A percentile compares a stretch with the other conserved stretches of the same genome.
phyloP scores from a whole-genome alignment of 1,284 basidiomycete genomes.

The Ceratobasidium sp. region DNA sequence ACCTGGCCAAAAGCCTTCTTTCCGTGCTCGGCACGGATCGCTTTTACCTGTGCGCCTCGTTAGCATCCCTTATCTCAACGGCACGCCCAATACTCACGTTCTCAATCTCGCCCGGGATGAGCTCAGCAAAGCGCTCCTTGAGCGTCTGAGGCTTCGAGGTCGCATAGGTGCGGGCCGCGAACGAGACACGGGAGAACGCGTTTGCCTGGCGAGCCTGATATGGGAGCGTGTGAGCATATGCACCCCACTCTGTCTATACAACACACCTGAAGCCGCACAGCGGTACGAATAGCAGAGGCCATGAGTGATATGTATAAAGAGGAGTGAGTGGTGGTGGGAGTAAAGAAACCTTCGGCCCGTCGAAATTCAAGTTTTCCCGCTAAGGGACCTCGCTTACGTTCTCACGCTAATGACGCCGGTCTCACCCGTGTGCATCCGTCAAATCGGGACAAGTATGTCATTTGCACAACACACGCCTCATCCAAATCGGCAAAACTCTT shows the following conservation, averaged over 20 bases:
- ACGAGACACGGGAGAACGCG: slow-evolving; percentile 40
- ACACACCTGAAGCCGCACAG: slow-evolving; percentile 42
- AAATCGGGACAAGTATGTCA: slow-evolving; percentile 4
- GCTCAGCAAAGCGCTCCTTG: slow-evolving; percentile 88
- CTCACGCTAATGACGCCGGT: slow-evolving; percentile 41
- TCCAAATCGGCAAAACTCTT: background rate
- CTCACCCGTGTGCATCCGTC: slow-evolving; percentile 20
- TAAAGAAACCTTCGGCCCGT: slow-evolving; percentile 24
- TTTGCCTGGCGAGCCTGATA: slow-evolving; percentile 30
- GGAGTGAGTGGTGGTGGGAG: slow-evolving; percentile 22
- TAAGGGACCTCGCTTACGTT: slow-evolving; percentile 51
- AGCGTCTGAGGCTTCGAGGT: slow-evolving; percentile 74
- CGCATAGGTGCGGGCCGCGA: slow-evolving; percentile 52
- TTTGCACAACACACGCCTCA: background rate
- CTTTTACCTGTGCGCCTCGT: slow-evolving; percentile 68
- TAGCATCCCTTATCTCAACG: background rate
- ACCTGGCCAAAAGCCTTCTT: slow-evolving; percentile 91
- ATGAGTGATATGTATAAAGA: slow-evolving; percentile 18
- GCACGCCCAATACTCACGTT: slow-evolving; percentile 57
- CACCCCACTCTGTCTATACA: background rate
- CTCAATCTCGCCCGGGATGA: slow-evolving; percentile 89
- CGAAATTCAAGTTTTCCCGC: slow-evolving; percentile 32
- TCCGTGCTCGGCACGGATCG: slow-evolving; percentile 81
- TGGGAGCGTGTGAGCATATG: background rate
- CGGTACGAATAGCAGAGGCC: slow-evolving; percentile 42